Evolutionary conservation across 176 grass and related monocot species (phyloP).

Genomic region (Neostapfia colusana): DNA sequence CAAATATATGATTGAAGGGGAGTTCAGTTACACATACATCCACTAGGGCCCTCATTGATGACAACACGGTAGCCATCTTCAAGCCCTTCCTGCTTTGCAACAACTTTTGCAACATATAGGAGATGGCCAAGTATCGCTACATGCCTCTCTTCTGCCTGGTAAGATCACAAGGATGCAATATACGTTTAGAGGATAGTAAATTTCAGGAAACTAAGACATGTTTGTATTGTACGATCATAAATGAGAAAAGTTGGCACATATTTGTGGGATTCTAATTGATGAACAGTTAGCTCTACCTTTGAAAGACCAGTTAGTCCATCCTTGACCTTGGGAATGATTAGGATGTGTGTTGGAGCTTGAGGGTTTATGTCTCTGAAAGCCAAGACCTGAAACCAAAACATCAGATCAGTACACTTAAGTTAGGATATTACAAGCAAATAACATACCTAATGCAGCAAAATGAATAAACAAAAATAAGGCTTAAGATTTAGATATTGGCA

Average conservation of each 20-base stretch:
- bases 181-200: not conserved
- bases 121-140: constrained; percentile 78
- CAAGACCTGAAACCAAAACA: constrained; percentile 54
- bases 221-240: not conserved
- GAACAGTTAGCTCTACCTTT: constrained; percentile 51
- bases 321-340: constrained; percentile 87
- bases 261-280: not conserved
- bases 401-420: not conserved
- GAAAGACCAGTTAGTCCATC: constrained; percentile 86
- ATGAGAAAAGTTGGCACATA: not conserved
- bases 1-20: not conserved
- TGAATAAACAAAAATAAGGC: not conserved
- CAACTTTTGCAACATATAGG: constrained; percentile 73
- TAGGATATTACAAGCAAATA: not conserved
- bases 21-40: constrained; percentile 54
- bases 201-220: not conserved
- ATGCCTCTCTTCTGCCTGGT: constrained; percentile 88
- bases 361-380: constrained; percentile 95
- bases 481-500: not conserved
- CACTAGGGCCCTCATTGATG: constrained; percentile 82
- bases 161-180: not conserved
- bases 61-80: constrained; percentile 84
- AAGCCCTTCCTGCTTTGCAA: constrained; percentile 94
- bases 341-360: constrained; percentile 73
- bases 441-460: not conserved